Conservation (phyloP, 306 rosid species). For the Amphicarpaea edgeworthii region DNA sequence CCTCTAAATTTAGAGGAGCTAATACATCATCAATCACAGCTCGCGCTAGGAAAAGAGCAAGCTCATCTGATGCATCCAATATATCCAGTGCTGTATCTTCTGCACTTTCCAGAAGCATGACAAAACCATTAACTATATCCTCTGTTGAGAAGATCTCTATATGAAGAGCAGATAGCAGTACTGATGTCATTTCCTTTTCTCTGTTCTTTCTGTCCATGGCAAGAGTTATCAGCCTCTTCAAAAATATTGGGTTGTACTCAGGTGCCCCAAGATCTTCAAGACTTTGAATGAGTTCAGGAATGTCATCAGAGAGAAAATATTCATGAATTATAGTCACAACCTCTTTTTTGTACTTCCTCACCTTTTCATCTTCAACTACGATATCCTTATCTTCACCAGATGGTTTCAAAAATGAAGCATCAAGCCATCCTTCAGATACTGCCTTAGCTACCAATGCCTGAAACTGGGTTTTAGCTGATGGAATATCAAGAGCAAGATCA, state of each 20-base stretch:
- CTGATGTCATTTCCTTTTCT: constrained; percentile 93
- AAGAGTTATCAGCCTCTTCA: constrained; percentile 83
- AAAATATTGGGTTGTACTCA: constrained; percentile 69
- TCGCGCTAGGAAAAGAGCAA: constrained; percentile 76
- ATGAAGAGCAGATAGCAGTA: constrained; percentile 83
- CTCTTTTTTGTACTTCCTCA: constrained; percentile 77
- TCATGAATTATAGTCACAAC: constrained; percentile 78
- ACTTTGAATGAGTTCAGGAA: constrained; percentile 81
- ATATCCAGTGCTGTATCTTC: constrained; percentile 85
- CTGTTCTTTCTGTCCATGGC: constrained; percentile 88
- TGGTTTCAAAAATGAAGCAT: constrained; percentile 65
- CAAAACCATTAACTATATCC: constrained; percentile 77
- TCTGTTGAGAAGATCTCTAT: constrained; percentile 84
- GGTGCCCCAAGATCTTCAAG: constrained; percentile 82
- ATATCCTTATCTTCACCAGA: constrained; percentile 59
- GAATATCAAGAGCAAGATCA: constrained; percentile 92
- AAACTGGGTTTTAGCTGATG: constrained; percentile 68
- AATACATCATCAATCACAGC: constrained; percentile 89
- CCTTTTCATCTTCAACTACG: constrained; percentile 59
- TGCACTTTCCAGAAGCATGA: constrained; percentile 80
- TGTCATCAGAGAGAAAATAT: constrained; percentile 82
- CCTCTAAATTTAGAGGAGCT: constrained; percentile 83
- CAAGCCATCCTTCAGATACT: constrained; percentile 83
- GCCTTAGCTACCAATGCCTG: constrained; percentile 70
- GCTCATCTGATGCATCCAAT: constrained; percentile 88